Evolutionary conservation across 257 asterid species (phyloP).

Genomic region (Solanum gandarillasii): DNA sequence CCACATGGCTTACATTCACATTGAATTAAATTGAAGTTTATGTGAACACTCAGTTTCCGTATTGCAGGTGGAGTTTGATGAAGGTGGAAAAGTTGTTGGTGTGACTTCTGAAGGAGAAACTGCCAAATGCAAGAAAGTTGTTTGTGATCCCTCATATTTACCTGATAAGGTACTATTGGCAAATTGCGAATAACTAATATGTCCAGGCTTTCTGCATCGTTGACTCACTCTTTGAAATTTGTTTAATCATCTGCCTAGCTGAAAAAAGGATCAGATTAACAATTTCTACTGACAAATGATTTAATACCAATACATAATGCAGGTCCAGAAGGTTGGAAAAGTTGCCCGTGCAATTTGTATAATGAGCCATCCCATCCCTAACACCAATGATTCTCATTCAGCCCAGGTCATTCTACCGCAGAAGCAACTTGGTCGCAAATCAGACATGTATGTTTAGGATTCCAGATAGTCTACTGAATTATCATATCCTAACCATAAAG

Average conservation of each 20-base stretch:
- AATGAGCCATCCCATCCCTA: slow-evolving; percentile 97
- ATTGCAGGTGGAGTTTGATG: slow-evolving; percentile 78
- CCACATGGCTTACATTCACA: not conserved
- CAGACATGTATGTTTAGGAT: slow-evolving; percentile 67
- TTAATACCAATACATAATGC: slow-evolving; percentile 11
- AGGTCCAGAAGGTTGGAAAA: slow-evolving; percentile 82
- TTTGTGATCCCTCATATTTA: slow-evolving; percentile 86
- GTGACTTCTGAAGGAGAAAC: slow-evolving; percentile 99
- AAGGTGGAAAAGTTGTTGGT: slow-evolving; percentile 63
- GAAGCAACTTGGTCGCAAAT: slow-evolving; percentile 96
- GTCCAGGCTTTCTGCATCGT: not conserved
- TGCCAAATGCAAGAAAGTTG: slow-evolving; percentile 95
- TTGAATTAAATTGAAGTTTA: not conserved
- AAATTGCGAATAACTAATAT: not conserved
- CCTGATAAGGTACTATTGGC: slow-evolving; percentile 56
- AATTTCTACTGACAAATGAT: slow-evolving; percentile 1
- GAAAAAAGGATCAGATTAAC: not conserved
- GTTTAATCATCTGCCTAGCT: not conserved
- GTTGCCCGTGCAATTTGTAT: slow-evolving; percentile 90
- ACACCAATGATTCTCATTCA: slow-evolving; percentile 90
- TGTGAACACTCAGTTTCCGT: not conserved
- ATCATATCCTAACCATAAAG: not conserved
- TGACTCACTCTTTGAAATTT: not conserved
- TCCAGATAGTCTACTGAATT: not conserved
- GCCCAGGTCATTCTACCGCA: slow-evolving; percentile 96